Evolutionary conservation across 2,329 filamentous ascomycete genomes (phyloP).

Genomic region (Ceratocystiopsis minuta): DNA sequence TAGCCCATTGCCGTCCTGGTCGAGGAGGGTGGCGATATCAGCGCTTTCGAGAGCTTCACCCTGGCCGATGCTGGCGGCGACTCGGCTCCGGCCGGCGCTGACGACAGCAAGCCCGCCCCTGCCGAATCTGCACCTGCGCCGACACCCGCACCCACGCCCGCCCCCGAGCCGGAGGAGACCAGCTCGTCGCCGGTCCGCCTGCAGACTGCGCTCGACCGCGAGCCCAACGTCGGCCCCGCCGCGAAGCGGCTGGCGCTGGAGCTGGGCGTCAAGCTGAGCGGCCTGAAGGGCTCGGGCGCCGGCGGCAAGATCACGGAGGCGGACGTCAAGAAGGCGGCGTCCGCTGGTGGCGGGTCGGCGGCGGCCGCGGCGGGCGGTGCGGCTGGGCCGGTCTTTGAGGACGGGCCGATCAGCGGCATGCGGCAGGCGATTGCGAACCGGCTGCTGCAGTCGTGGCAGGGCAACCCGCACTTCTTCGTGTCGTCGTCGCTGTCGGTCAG

Average conservation of each 20-base stretch:
- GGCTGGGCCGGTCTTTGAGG: slow-evolving; percentile 54
- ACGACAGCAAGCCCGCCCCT: slow-evolving; percentile 40
- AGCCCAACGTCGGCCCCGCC: slow-evolving; percentile 52
- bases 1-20: slow-evolving; percentile 93
- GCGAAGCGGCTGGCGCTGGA: slow-evolving; percentile 73
- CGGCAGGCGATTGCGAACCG: slow-evolving; percentile 93
- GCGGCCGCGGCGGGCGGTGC: slow-evolving; percentile 19
- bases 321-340: slow-evolving; percentile 68
- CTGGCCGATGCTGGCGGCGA: slow-evolving; percentile 82
- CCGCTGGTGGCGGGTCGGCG: slow-evolving; percentile 35
- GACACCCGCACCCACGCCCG: slow-evolving; percentile 34
- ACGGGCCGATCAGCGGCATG: slow-evolving; percentile 76
- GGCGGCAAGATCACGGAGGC: slow-evolving; percentile 78
- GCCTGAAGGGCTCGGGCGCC: slow-evolving; percentile 73
- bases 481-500: slow-evolving; percentile 75
- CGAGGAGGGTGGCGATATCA: slow-evolving; percentile 74
- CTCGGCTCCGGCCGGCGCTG: slow-evolving; percentile 41
- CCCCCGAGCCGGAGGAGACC: slow-evolving; percentile 43
- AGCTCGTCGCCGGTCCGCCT: slow-evolving; percentile 58
- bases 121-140: slow-evolving; percentile 17
- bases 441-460: slow-evolving; percentile 71
- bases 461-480: slow-evolving; percentile 98
- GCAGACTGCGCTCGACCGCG: slow-evolving; percentile 68
- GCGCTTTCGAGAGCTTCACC: slow-evolving; percentile 76
- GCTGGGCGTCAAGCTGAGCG: slow-evolving; percentile 49